A percentile compares a stretch with the other conserved stretches of the same genome.
Evolutionary conservation across 1,139 yeast genomes (phyloP).

Genomic region (Nakaseomyces glabratus): DNA sequence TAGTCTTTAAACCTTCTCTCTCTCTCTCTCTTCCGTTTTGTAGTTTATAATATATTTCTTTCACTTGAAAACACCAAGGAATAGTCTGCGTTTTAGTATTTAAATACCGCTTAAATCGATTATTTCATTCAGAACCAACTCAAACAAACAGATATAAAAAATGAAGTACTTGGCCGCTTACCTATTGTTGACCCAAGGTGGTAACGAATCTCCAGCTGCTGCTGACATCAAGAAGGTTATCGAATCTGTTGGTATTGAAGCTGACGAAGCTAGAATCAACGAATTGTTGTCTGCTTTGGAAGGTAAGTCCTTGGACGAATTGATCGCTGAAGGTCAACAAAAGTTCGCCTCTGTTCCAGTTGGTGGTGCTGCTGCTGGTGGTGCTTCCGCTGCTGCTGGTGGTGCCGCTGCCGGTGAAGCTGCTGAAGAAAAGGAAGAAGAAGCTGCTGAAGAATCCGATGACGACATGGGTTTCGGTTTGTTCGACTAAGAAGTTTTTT

Average conservation of each 20-base stretch:
- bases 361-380: slow-evolving; percentile 89
- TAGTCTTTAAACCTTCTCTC: slow-evolving; percentile 4
- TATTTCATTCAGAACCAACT: slow-evolving; percentile 24
- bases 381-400: slow-evolving; percentile 60
- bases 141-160: slow-evolving; percentile 34
- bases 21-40: neutral
- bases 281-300: slow-evolving; percentile 82
- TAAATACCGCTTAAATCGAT: slow-evolving; percentile 30
- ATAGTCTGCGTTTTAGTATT: slow-evolving; percentile 30
- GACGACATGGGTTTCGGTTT: slow-evolving; percentile 87
- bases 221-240: slow-evolving; percentile 83
- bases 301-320: slow-evolving; percentile 84
- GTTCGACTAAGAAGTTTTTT: slow-evolving; percentile 51
- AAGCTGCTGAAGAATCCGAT: slow-evolving; percentile 49
- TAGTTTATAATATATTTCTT: slow-evolving; percentile 3
- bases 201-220: slow-evolving; percentile 85
- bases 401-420: slow-evolving; percentile 65
- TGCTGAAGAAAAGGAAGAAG: slow-evolving; percentile 50
- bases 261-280: slow-evolving; percentile 80
- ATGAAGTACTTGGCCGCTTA: slow-evolving; percentile 91
- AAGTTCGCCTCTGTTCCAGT: slow-evolving; percentile 96
- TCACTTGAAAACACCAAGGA: slow-evolving; percentile 25
- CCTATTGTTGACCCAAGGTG: slow-evolving; percentile 79
- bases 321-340: slow-evolving; percentile 91
- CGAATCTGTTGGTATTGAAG: slow-evolving; percentile 92